Conservation (phyloP, 2,329 filamentous ascomycete species). For the Cladosporium sp. region DNA sequence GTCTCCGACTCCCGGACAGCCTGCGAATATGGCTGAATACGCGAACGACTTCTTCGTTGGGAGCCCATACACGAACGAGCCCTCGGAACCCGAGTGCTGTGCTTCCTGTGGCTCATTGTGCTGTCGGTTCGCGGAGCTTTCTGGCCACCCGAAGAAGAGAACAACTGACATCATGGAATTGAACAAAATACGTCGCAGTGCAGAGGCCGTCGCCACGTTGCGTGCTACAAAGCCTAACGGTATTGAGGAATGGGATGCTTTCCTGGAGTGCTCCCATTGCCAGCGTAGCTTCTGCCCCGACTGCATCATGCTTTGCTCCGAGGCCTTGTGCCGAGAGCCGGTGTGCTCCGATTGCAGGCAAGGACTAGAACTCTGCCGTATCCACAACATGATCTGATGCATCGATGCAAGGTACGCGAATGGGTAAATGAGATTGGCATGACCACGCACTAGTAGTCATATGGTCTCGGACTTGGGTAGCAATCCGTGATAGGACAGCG, state of each 20-base stretch:
- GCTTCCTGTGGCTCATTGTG: slow-evolving; percentile 22
- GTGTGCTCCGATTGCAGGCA: slow-evolving; percentile 6
- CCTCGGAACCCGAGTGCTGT: slow-evolving; percentile 20
- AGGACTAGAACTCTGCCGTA: slow-evolving; percentile 8
- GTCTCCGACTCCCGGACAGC: slow-evolving; percentile 1
- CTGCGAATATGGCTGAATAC: not conserved
- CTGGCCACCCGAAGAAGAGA: slow-evolving; percentile 7
- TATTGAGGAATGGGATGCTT: slow-evolving; percentile 24
- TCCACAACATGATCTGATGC: slow-evolving; percentile 13
- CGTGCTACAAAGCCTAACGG: slow-evolving; percentile 20
- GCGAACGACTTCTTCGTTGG: slow-evolving; percentile 11
- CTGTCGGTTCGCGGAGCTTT: slow-evolving; percentile 20
- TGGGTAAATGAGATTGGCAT: not conserved
- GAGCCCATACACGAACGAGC: slow-evolving; percentile 10
- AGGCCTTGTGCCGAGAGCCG: slow-evolving; percentile 11
- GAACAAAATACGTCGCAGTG: not conserved
- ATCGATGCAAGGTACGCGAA: not conserved
- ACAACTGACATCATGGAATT: slow-evolving; percentile 16
- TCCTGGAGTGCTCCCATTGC: slow-evolving; percentile 27
- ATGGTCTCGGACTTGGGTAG: not conserved
- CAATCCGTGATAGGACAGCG: not conserved
- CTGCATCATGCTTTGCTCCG: slow-evolving; percentile 15
- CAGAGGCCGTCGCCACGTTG: not conserved
- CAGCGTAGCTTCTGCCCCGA: slow-evolving; percentile 15
- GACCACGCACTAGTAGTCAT: not conserved